These are phyloP conservation scores for Astrothelium macrocarpum DNA, from an alignment of 495 filamentous ascomycete species.

Conservation along the genomic window DNA sequence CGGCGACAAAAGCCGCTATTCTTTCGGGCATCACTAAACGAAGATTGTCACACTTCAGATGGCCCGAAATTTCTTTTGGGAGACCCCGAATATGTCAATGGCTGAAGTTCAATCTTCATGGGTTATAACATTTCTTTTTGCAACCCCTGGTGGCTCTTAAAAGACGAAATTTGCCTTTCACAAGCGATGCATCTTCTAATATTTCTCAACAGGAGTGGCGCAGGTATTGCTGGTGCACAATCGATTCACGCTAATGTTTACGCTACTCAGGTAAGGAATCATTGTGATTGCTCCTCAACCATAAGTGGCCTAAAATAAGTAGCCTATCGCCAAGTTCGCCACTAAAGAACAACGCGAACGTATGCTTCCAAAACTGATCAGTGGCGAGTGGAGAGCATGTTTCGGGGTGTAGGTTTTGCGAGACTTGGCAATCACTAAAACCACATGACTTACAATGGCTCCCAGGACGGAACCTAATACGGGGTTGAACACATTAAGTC, in stretches of 20 bases:
- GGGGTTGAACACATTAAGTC: conserved; percentile 61
- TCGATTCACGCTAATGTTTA: conserved; percentile 70
- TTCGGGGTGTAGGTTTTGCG: conserved; percentile 54
- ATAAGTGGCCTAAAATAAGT: neutral
- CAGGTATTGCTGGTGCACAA: conserved; percentile 70
- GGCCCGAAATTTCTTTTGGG: too few species aligned
- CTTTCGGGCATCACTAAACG: too few species aligned
- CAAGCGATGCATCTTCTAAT: neutral
- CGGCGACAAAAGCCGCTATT: too few species aligned
- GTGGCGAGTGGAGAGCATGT: conserved; percentile 57
- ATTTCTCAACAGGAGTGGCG: conserved; percentile 41
- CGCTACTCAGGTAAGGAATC: conserved; percentile 47
- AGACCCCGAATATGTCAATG: too few species aligned
- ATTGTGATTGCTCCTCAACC: neutral
- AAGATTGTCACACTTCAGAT: too few species aligned
- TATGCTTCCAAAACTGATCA: conserved; percentile 60
- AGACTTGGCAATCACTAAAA: neutral
- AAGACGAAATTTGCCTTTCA: neutral
- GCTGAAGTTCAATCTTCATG: too few species aligned
- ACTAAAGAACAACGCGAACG: conserved; percentile 47
- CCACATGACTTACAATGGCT: conserved; percentile 1
- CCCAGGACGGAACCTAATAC: conserved; percentile 52
- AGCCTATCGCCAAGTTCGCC: conserved; percentile 60
- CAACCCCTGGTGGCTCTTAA: neutral
- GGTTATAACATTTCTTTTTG: too few species aligned